phyloP scores from a whole-genome alignment of 2,329 filamentous ascomycete species.

The Furcasterigmium sp. region DNA sequence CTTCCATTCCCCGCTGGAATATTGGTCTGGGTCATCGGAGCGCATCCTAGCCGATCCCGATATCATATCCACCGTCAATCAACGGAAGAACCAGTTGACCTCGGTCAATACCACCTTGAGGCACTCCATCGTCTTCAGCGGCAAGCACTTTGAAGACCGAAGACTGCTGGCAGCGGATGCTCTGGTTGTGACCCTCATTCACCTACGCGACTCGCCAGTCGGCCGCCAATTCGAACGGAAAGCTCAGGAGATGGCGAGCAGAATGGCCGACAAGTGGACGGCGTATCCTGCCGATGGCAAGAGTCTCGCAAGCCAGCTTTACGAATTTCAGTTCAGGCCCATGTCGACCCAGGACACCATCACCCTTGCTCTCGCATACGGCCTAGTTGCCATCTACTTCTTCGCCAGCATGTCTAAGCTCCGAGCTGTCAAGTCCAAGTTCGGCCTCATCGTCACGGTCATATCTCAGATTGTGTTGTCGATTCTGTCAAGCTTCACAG shows the following conservation, averaged over 20 bases:
- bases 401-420: slow-evolving; percentile 62
- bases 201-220: slow-evolving; percentile 59
- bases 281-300: slow-evolving; percentile 58
- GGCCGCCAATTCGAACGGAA: slow-evolving; percentile 61
- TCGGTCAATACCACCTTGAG: slow-evolving; percentile 69
- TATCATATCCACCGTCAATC: slow-evolving; percentile 65
- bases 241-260: slow-evolving; percentile 45
- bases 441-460: slow-evolving; percentile 67
- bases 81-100: slow-evolving; percentile 54
- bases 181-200: slow-evolving; percentile 71
- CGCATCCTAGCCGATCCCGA: slow-evolving; percentile 55
- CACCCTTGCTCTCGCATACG: slow-evolving; percentile 60
- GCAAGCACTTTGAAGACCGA: slow-evolving; percentile 68
- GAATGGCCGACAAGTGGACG: slow-evolving; percentile 51
- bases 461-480: slow-evolving; percentile 65
- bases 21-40: slow-evolving; percentile 66
- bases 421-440: slow-evolving; percentile 68
- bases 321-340: slow-evolving; percentile 74
- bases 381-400: slow-evolving; percentile 59
- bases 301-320: slow-evolving; percentile 54
- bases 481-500: slow-evolving; percentile 72
- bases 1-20: slow-evolving; percentile 77
- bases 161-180: slow-evolving; percentile 68
- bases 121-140: slow-evolving; percentile 76
- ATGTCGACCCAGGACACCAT: slow-evolving; percentile 63